These are phyloP conservation scores for Colletotrichum musae DNA, from an alignment of 2,329 filamentous ascomycete species.

Conservation along the genomic window DNA sequence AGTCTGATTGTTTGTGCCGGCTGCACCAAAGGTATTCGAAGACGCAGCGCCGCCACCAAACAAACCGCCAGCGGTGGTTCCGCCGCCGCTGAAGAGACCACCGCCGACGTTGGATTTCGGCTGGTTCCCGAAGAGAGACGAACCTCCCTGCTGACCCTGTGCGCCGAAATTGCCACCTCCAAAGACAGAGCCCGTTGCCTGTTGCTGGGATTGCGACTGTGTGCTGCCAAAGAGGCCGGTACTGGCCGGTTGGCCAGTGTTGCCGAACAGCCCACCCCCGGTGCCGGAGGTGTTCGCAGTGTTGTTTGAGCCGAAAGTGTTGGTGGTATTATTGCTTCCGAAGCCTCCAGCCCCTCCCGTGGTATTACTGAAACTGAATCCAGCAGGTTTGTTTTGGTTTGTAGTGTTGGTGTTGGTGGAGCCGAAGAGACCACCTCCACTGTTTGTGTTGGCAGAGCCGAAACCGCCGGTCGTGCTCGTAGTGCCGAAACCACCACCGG, in stretches of 20 bases:
- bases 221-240: slow-evolving; percentile 56
- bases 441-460: slow-evolving; percentile 47
- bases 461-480: slow-evolving; percentile 46
- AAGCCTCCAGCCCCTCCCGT: slow-evolving; percentile 46
- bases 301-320: slow-evolving; percentile 57
- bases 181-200: slow-evolving; percentile 45
- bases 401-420: slow-evolving; percentile 44
- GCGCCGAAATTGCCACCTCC: slow-evolving; percentile 46
- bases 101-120: slow-evolving; percentile 40
- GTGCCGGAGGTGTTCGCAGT: slow-evolving; percentile 40
- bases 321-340: slow-evolving; percentile 53
- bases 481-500: slow-evolving; percentile 37
- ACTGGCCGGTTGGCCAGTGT: slow-evolving; percentile 49
- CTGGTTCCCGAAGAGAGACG: slow-evolving; percentile 48
- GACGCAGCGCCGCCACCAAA: slow-evolving; percentile 57
- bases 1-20: slow-evolving; percentile 55
- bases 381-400: slow-evolving; percentile 55
- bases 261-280: slow-evolving; percentile 62
- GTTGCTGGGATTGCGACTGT: slow-evolving; percentile 44
- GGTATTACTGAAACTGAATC: slow-evolving; percentile 61
- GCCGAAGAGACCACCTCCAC: slow-evolving; percentile 40
- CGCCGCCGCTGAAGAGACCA: slow-evolving; percentile 42
- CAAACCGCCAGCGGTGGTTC: slow-evolving; percentile 54
- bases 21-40: slow-evolving; percentile 58
- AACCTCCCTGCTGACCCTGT: slow-evolving; percentile 44